Evolutionary conservation across 2,329 filamentous ascomycete genomes (phyloP), one percentile per base, ranked within the genome.

Genomic region (Aureobasidium sp.): DNA sequence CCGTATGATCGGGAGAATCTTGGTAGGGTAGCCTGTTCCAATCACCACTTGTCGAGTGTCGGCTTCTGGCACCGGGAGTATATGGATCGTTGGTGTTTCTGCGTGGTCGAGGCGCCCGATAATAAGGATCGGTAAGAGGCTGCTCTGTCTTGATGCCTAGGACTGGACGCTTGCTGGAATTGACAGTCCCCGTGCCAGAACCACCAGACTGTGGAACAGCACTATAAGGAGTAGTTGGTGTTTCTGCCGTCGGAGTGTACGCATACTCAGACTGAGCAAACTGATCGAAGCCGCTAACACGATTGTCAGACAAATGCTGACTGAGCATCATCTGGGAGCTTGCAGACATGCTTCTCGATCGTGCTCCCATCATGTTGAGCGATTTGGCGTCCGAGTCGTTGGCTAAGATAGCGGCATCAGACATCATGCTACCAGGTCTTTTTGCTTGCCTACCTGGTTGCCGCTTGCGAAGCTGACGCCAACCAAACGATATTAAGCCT

Each of bases 401-500:
- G 62, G 84, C 82, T 57, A 97, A 78, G 82, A 97, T 97, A 21
- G 86, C 89, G 37, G 89, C 83, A 65, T 86, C 91, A 5, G 91
- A 96, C 59, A 89, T 82, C 73, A 94, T 88, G 70, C 91, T 97
- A 68, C 89, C 63, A 91, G 84, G 29, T 82, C 80, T 16, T 83
- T 84, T 58, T 80, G 82, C 63, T 83, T 84, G 51, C 84, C 63
- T 44, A 44, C 61, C 53, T 47, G 61, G 55, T 41, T 61, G 84
- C 64, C 91, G 85, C 65, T 89, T 85, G 13, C 90, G 90, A 44
- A 97, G 79, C 73, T 97, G 91, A 50, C 92, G 88, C 82, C 92
- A 91, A 55, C 92, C 92, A 71, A 97, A 95, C n/a, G 64, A 63
- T 36, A 65, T 65, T 21, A 65, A 47, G 13, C 91, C 93, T 69